A percentile compares a stretch with the other conserved stretches of the same genome.
These are phyloP conservation scores for Chalciporus chontae DNA, from an alignment of 768 basidiomycete species.

Conservation along the genomic window DNA sequence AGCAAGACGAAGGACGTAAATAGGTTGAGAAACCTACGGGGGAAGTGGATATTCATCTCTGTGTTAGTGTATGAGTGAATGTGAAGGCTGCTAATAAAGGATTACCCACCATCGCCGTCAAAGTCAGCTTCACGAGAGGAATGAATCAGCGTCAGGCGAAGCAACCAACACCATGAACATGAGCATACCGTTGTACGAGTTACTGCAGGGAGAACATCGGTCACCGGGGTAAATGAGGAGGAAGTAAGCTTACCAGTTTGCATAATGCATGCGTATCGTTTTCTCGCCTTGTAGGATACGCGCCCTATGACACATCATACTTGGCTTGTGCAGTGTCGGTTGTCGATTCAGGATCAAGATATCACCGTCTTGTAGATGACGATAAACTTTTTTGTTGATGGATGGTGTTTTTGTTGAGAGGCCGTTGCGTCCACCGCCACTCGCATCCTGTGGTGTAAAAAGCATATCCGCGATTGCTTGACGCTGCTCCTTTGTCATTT, in stretches of 20 bases:
- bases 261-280: constrained; percentile 99
- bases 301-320: constrained; percentile 98
- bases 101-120: constrained; percentile 76
- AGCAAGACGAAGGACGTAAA: neutral
- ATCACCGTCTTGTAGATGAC: constrained; percentile 93
- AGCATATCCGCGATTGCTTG: constrained; percentile 95
- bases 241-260: constrained; percentile 74
- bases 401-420: constrained; percentile 74
- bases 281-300: constrained; percentile 92
- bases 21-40: constrained; percentile 56
- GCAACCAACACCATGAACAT: constrained; percentile 26
- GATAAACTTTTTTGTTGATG: constrained; percentile 95
- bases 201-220: constrained; percentile 46
- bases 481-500: constrained; percentile 81
- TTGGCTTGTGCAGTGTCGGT: constrained; percentile 97
- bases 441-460: constrained; percentile 81
- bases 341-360: constrained; percentile 95
- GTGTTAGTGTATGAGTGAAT: constrained; percentile 7
- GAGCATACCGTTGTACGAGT: constrained; percentile 89
- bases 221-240: neutral
- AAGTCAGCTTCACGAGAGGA: constrained; percentile 63
- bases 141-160: constrained; percentile 6
- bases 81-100: neutral
- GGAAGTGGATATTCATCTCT: constrained; percentile 99
- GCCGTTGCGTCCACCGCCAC: constrained; percentile 43